Evolutionary conservation across 768 basidiomycete species (phyloP).

Genomic region (Mycena crocata): DNA sequence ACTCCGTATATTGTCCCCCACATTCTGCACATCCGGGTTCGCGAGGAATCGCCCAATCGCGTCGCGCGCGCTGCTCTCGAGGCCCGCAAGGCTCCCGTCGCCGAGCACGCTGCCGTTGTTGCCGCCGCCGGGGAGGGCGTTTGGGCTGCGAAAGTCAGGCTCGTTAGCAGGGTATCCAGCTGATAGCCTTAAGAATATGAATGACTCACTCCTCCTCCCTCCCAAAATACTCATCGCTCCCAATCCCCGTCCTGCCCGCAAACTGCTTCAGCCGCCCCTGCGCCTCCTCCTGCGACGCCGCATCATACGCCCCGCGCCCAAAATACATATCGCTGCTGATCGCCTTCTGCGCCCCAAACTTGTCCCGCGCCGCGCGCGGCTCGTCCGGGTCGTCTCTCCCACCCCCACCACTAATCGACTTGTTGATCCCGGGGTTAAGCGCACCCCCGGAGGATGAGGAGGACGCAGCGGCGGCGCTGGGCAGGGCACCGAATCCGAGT

Average conservation of each 20-base stretch:
- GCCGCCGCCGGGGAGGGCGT: neutral
- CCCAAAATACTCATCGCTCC: constrained; percentile 97
- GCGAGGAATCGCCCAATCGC: constrained; percentile 78
- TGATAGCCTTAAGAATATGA: constrained; percentile 47
- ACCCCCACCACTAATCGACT: too few species aligned
- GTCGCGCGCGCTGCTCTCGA: constrained; percentile 78
- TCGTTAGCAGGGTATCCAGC: neutral
- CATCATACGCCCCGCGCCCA: constrained; percentile 89
- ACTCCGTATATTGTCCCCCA: constrained; percentile 79
- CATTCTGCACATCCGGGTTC: constrained; percentile 90
- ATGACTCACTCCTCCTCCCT: constrained; percentile 84
- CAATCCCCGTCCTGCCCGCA: constrained; percentile 93
- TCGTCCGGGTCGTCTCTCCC: constrained; percentile 71
- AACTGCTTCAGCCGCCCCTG: constrained; percentile 85
- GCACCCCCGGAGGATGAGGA: neutral
- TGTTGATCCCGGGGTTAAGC: constrained; percentile 30
- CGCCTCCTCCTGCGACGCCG: constrained; percentile 76
- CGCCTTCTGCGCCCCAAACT: constrained; percentile 92
- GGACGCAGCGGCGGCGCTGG: constrained; percentile 1
- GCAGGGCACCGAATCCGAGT: constrained; percentile 32
- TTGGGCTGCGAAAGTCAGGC: neutral
- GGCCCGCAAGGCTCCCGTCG: constrained; percentile 68
- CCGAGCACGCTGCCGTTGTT: constrained; percentile 39
- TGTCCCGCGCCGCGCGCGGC: constrained; percentile 75
- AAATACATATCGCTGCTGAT: constrained; percentile 99